Conservation (phyloP, 345 rosid genomes). For the Sonneratia alba region DNA sequence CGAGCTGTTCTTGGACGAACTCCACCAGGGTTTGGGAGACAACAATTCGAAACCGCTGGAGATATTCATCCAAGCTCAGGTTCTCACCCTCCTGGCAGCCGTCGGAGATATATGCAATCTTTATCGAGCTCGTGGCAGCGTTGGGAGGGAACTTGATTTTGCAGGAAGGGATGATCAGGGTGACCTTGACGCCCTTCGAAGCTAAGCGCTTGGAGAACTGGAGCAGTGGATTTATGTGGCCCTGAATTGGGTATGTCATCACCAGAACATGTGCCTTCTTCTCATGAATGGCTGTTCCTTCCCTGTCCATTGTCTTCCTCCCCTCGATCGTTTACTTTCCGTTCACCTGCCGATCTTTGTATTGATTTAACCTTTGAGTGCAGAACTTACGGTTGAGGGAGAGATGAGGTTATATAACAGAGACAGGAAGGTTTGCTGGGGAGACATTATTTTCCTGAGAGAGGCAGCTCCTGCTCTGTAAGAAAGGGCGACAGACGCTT, state of each 20-base stretch:
- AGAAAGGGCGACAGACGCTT: no score
- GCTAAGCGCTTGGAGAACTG: conserved; percentile 52
- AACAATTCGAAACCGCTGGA: conserved; percentile 10
- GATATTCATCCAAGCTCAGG: not conserved
- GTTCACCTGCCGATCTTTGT: not conserved
- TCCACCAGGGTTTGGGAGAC: conserved; percentile 21
- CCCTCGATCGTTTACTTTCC: no score
- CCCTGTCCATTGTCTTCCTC: not conserved
- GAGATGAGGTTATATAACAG: no score
- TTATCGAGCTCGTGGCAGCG: conserved; percentile 20
- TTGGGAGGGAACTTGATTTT: conserved; percentile 18
- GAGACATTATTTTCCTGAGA: no score
- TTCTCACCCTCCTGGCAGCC: conserved; percentile 14
- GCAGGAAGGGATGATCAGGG: conserved; percentile 22
- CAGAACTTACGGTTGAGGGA: no score
- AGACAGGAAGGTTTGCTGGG: no score
- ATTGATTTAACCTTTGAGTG: not conserved
- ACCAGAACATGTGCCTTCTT: conserved; percentile 11
- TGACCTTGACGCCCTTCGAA: conserved; percentile 36
- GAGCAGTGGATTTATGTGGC: conserved; percentile 50
- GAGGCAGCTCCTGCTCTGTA: no score
- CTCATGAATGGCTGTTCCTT: not conserved
- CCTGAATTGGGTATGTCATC: conserved; percentile 36
- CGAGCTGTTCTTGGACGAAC: conserved; percentile 20
- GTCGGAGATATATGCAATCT: conserved; percentile 21